phyloP scores from a whole-genome alignment of 1,284 basidiomycete genomes.

The Leccinum huronense region DNA sequence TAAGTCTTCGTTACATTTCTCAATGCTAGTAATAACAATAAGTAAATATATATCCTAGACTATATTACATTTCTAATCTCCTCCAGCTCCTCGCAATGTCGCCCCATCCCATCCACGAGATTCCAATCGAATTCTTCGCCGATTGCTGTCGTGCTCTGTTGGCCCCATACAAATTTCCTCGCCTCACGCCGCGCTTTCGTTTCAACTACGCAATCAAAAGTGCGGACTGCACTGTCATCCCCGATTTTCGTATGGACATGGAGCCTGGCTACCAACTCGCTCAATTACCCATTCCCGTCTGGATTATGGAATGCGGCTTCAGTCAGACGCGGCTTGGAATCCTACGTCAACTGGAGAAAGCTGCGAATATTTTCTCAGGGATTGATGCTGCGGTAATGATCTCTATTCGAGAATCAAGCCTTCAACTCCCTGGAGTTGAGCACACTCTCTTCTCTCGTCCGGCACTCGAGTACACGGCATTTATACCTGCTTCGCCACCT shows the following conservation, averaged over 20 bases:
- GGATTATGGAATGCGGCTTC: background rate
- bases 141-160: background rate
- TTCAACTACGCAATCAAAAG: background rate
- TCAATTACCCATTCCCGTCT: background rate
- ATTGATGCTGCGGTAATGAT: background rate
- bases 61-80: background rate
- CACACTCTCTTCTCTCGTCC: background rate
- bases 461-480: background rate
- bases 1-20: background rate
- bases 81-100: background rate
- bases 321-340: background rate
- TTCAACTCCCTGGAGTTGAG: background rate
- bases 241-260: background rate
- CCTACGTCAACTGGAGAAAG: background rate
- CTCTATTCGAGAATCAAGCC: background rate
- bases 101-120: background rate
- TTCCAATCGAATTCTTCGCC: background rate
- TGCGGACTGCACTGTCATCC: background rate
- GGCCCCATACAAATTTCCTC: background rate
- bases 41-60: background rate
- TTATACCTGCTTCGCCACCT: background rate
- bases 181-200: too few relatives aligned
- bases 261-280: background rate
- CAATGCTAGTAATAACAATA: too few relatives aligned
- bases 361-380: background rate